Percentiles rank a stretch among this genome's conserved stretches.
These are phyloP conservation scores for Metarhizium humberi DNA, from an alignment of 2,329 filamentous ascomycete genomes.

Conservation along the genomic window DNA sequence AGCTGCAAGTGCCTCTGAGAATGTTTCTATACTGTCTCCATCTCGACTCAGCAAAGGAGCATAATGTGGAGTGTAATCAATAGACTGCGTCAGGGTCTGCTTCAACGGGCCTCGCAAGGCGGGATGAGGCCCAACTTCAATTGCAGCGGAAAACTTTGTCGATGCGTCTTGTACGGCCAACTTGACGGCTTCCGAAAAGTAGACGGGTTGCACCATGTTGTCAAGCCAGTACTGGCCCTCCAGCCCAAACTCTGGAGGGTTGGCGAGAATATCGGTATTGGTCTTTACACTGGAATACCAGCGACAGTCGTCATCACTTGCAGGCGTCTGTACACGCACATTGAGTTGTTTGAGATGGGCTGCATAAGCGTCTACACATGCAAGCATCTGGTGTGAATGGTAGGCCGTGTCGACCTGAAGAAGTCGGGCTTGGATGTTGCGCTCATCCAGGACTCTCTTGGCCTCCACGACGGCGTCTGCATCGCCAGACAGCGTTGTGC, in stretches of 20 bases:
- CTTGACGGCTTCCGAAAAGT: conserved; percentile 10
- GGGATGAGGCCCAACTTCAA: conserved; percentile 28
- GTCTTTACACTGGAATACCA: too few species aligned
- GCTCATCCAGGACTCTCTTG: conserved; percentile 12
- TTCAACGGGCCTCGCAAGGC: conserved; percentile 28
- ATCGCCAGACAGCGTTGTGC: conserved; percentile 22
- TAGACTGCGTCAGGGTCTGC: not conserved
- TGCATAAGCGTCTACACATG: conserved; percentile 9
- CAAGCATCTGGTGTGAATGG: conserved; percentile 29
- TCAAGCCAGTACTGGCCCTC: conserved; percentile 6
- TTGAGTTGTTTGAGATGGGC: too few species aligned
- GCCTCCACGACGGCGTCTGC: conserved; percentile 16
- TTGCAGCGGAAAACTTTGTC: conserved; percentile 4
- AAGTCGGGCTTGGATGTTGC: conserved; percentile 16
- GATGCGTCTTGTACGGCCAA: too few species aligned
- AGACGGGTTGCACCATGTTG: conserved; percentile 10
- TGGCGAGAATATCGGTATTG: too few species aligned
- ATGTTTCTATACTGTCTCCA: too few species aligned
- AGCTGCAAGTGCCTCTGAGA: too few species aligned
- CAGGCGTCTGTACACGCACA: too few species aligned
- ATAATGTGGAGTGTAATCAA: too few species aligned
- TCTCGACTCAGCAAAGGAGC: too few species aligned
- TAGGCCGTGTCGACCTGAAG: conserved; percentile 31
- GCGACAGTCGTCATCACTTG: not conserved
- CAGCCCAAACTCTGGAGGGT: too few species aligned